phyloP scores from a whole-genome alignment of 1,284 basidiomycete species.

The Cryptococcus depauperatus region DNA sequence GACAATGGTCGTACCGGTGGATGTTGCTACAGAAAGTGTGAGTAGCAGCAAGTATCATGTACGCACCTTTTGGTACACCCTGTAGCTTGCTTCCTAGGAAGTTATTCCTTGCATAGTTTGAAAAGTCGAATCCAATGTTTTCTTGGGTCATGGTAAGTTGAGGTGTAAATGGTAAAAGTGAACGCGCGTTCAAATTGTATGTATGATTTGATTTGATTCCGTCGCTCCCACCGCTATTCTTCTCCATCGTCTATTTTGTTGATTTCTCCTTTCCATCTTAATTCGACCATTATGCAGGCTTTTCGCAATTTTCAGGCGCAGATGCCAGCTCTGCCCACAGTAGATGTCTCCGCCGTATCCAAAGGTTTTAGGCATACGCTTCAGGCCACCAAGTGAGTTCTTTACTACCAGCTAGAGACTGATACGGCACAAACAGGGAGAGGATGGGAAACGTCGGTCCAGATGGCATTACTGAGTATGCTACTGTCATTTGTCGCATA shows the following conservation, averaged over 20 bases:
- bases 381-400: slow-evolving; percentile 62
- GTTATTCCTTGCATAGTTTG: slow-evolving; percentile 65
- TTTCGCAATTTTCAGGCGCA: slow-evolving; percentile 41
- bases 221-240: neutral
- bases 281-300: slow-evolving; percentile 38
- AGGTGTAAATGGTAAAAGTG: neutral
- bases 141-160: neutral
- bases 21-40: slow-evolving; percentile 64
- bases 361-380: slow-evolving; percentile 79
- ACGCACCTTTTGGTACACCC: slow-evolving; percentile 47
- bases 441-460: slow-evolving; percentile 77
- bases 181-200: slow-evolving; percentile 4
- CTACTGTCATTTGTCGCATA: slow-evolving; percentile 41
- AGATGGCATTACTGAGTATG: slow-evolving; percentile 84
- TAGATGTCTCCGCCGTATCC: slow-evolving; percentile 49
- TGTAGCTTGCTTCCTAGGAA: slow-evolving; percentile 52
- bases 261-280: slow-evolving; percentile 1
- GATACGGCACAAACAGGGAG: slow-evolving; percentile 50
- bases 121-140: slow-evolving; percentile 60
- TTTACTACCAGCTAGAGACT: neutral
- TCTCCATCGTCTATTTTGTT: neutral
- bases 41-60: neutral
- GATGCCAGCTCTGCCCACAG: slow-evolving; percentile 35
- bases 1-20: slow-evolving; percentile 93
- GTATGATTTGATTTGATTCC: neutral